These are phyloP conservation scores for Tricholoma sp. DNA, from an alignment of 768 basidiomycete species.

Conservation along the genomic window DNA sequence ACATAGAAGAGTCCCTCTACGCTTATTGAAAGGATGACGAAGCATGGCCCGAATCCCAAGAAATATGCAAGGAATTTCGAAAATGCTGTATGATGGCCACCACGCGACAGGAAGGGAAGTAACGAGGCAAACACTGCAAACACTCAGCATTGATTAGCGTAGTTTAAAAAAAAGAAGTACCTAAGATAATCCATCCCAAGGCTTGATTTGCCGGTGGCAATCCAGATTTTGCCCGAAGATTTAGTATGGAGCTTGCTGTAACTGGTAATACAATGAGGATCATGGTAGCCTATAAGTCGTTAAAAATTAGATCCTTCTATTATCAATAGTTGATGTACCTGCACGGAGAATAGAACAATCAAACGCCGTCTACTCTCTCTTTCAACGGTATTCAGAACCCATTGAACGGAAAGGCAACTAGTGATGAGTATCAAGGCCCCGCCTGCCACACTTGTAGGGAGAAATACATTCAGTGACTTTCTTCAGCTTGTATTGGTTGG, in stretches of 20 bases:
- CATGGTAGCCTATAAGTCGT: constrained; percentile 34
- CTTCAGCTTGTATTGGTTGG: neutral
- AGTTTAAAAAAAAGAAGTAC: constrained; percentile 28
- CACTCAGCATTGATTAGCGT: neutral
- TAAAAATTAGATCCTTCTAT: neutral
- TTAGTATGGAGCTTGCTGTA: constrained; percentile 52
- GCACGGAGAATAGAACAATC: constrained; percentile 7
- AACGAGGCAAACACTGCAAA: constrained; percentile 42
- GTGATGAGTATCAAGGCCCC: constrained; percentile 39
- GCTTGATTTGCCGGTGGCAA: constrained; percentile 57
- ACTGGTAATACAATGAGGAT: constrained; percentile 44
- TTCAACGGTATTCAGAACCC: constrained; percentile 7
- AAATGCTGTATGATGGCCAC: constrained; percentile 30
- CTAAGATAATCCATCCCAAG: constrained; percentile 58
- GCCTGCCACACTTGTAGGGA: constrained; percentile 36
- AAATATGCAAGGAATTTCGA: constrained; percentile 59
- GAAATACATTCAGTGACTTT: neutral
- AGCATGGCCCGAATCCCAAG: constrained; percentile 69
- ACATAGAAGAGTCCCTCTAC: constrained; percentile 78
- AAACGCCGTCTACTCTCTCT: constrained; percentile 5
- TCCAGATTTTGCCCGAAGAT: constrained; percentile 61
- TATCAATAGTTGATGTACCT: constrained; percentile 15
- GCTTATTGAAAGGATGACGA: constrained; percentile 76
- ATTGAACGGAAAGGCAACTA: constrained; percentile 19
- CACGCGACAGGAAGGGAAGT: constrained; percentile 42